These are phyloP conservation scores for Mortierella antarctica DNA, from an alignment of 192 early-diverging fungal species.

Conservation along the genomic window DNA sequence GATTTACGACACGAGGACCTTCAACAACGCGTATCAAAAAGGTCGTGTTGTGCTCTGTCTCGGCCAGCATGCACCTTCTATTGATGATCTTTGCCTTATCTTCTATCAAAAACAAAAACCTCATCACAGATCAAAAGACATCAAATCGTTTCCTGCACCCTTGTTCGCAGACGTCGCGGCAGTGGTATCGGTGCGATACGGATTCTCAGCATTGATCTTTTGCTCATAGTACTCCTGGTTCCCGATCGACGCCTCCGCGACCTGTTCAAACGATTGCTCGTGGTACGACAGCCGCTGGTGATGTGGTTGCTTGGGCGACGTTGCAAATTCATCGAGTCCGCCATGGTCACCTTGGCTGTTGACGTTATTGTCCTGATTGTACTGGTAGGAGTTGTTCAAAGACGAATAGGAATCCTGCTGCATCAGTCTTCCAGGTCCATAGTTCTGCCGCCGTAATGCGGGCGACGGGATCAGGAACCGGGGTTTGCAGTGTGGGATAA, in stretches of 20 bases:
- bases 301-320: constrained; percentile 25
- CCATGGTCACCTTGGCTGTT: neutral
- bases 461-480: constrained; percentile 63
- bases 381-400: neutral
- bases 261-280: constrained; percentile 49
- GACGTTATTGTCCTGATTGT: constrained; percentile 1
- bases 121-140: constrained; percentile 47
- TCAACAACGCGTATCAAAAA: too few species aligned
- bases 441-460: constrained; percentile 56
- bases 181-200: constrained; percentile 44
- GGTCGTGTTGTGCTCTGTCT: too few species aligned
- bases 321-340: constrained; percentile 13
- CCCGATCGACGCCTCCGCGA: constrained; percentile 50
- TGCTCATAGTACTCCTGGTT: constrained; percentile 54
- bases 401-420: constrained; percentile 33
- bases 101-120: neutral
- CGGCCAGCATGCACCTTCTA: too few species aligned
- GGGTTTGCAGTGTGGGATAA: constrained; percentile 78
- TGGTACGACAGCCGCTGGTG: constrained; percentile 48
- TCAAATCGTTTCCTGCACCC: constrained; percentile 27
- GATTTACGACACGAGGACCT: too few species aligned
- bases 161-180: constrained; percentile 16
- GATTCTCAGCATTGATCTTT: constrained; percentile 47
- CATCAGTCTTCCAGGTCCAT: constrained; percentile 21
- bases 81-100: neutral